phyloP scores from a whole-genome alignment of 768 basidiomycete species.

The Ramaria sp. region DNA sequence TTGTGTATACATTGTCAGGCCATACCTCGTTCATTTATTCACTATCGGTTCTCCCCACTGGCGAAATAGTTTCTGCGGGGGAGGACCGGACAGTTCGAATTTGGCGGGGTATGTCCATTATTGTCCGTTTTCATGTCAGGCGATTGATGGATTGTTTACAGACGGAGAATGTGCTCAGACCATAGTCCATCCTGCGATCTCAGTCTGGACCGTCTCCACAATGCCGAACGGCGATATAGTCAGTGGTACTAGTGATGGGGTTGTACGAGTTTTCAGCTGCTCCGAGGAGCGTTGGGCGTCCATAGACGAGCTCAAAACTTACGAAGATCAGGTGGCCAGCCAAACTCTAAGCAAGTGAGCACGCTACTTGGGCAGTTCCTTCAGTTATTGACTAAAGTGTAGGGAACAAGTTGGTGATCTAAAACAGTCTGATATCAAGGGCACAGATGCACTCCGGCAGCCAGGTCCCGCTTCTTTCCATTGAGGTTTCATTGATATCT shows the following conservation, averaged over 20 bases:
- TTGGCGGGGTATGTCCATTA: constrained; percentile 60
- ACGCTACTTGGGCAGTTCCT: background rate
- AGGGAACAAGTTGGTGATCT: constrained; percentile 84
- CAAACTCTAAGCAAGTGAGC: constrained; percentile 60
- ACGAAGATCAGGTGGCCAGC: constrained; percentile 64
- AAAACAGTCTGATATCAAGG: constrained; percentile 83
- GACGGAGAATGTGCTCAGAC: constrained; percentile 86
- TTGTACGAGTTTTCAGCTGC: constrained; percentile 77
- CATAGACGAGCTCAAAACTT: constrained; percentile 49
- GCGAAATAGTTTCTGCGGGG: constrained; percentile 80
- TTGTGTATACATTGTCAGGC: constrained; percentile 71
- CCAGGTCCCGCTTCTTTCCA: constrained; percentile 44
- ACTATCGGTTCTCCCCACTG: constrained; percentile 67
- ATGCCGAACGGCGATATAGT: constrained; percentile 90
- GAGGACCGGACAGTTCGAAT: constrained; percentile 90
- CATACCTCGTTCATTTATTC: constrained; percentile 98
- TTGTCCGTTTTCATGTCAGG: background rate
- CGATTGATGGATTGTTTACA: constrained; percentile 19
- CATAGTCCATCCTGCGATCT: constrained; percentile 87
- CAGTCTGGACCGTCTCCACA: constrained; percentile 89
- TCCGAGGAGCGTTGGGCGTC: constrained; percentile 65
- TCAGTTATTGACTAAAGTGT: background rate
- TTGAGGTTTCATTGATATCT: background rate
- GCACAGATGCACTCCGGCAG: constrained; percentile 61
- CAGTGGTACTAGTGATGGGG: constrained; percentile 81